These are phyloP conservation scores for Bipolaris bicolor DNA, from an alignment of 2,329 filamentous ascomycete genomes.

Conservation along the genomic window DNA sequence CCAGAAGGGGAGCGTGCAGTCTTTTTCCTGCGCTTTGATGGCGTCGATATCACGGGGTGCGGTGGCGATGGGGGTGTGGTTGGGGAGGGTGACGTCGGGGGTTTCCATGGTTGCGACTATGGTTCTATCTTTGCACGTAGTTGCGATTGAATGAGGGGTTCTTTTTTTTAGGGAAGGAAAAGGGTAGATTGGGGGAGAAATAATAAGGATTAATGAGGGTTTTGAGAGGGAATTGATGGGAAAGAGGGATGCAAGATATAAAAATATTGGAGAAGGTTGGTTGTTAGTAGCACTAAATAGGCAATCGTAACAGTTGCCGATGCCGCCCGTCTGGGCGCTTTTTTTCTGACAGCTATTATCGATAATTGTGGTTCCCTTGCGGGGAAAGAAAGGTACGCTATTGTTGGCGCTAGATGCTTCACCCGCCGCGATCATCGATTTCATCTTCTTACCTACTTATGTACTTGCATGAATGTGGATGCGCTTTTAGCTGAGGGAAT, in stretches of 20 bases:
- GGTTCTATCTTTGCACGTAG: too few species aligned
- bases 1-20: slow-evolving; percentile 58
- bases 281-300: neutral
- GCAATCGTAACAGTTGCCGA: slow-evolving; percentile 9
- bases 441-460: neutral
- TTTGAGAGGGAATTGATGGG: too few species aligned
- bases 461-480: too few species aligned
- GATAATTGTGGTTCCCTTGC: slow-evolving; percentile 17
- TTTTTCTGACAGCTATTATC: slow-evolving; percentile 9
- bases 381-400: slow-evolving; percentile 11
- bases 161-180: neutral
- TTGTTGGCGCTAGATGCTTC: slow-evolving; percentile 14
- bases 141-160: too few species aligned
- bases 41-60: slow-evolving; percentile 44
- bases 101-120: slow-evolving; percentile 9
- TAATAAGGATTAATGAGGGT: too few species aligned
- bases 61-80: slow-evolving; percentile 31
- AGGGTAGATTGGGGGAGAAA: too few species aligned
- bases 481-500: too few species aligned
- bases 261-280: neutral
- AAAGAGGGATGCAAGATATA: neutral
- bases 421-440: slow-evolving; percentile 15
- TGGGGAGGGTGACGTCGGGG: slow-evolving; percentile 19
- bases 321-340: slow-evolving; percentile 2
- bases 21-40: slow-evolving; percentile 49